These are phyloP conservation scores for Fusarium pseudocircinatum DNA, from an alignment of 2,329 filamentous ascomycete genomes.

Conservation along the genomic window DNA sequence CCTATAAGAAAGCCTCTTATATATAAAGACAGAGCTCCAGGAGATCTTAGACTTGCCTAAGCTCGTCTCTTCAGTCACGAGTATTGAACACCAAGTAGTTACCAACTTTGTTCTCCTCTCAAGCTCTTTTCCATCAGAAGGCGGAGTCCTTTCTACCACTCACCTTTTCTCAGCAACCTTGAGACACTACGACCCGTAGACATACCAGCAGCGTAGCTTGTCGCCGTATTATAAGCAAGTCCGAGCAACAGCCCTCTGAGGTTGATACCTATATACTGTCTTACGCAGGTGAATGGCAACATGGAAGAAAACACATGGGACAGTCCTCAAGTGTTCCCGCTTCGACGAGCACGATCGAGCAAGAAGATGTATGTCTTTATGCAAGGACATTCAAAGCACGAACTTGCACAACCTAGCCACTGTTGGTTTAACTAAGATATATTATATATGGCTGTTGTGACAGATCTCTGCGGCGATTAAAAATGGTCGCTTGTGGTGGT, in stretches of 20 bases:
- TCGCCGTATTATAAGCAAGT: neutral
- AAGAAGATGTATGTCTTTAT: neutral
- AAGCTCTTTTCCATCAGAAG: no score
- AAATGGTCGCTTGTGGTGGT: no score
- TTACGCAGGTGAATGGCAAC: neutral
- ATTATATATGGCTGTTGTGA: neutral
- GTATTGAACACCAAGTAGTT: no score
- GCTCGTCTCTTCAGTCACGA: no score
- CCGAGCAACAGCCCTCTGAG: neutral
- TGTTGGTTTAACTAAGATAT: no score
- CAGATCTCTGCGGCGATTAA: neutral
- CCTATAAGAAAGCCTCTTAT: no score
- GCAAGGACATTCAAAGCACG: neutral
- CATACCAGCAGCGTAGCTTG: neutral
- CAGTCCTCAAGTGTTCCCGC: no score
- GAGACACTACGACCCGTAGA: neutral
- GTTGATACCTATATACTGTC: neutral
- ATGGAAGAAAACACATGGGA: neutral
- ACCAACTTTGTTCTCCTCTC: no score
- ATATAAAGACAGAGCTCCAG: no score
- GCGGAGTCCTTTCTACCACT: neutral
- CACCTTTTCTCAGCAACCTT: no score
- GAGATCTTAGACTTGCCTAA: no score
- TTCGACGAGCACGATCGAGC: no score
- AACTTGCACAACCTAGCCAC: neutral